Base-by-base conservation (phyloP, 2,329 filamentous ascomycete genomes). In the Aotearoamyces nothofagi region DNA sequence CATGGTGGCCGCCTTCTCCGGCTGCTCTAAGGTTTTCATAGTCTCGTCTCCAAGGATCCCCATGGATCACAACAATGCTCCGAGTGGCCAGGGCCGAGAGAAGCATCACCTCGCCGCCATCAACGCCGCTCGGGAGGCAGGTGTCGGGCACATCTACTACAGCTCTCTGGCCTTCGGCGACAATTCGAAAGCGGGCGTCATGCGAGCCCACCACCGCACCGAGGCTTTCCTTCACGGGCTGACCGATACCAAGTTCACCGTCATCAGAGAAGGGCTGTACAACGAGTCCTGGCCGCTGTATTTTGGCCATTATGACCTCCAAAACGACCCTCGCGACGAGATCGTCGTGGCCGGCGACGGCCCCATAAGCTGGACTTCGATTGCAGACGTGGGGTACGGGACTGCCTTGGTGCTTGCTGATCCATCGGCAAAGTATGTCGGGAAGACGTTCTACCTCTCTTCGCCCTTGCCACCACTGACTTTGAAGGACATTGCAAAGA, bases 31-130 rank as follows among this genome's bases (percentile, higher is more conserved):
- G 17, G 29, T 64, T 26, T 62, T 46, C 33, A 40, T 43, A 9
- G 39, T 52, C n/a, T 52, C 49, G 16, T 37, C 35, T 1, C 43
- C 42, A 5, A 30, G 39, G 5, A 44, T 43, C n/a, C 27, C 29
- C 7, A 29, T 40, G 23, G 34, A 60, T 16, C 60, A 57, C 5
- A 53, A 54, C 33, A 59, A 58, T 32, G 52, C 61, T 5, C 53
- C 54, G 3, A 22, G 29, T 3, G 36, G 35, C 6, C 15, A 33
- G 3, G 39, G 39, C 2, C 35, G n/a, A n/a, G n/a, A n/a, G n/a
- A n/a, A n/a, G n/a, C n/a, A n/a, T 3, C 38, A 44, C 24, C 33
- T 42, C 14, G 28, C 14, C 1, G 41, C 40, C 3, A 40, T 43
- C 9, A 43, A 54, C 28, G 49, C 48, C 3, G 47, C 47, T n/a